Conservation (phyloP, 306 rosid genomes). For the Astragalus membranaceus region DNA sequence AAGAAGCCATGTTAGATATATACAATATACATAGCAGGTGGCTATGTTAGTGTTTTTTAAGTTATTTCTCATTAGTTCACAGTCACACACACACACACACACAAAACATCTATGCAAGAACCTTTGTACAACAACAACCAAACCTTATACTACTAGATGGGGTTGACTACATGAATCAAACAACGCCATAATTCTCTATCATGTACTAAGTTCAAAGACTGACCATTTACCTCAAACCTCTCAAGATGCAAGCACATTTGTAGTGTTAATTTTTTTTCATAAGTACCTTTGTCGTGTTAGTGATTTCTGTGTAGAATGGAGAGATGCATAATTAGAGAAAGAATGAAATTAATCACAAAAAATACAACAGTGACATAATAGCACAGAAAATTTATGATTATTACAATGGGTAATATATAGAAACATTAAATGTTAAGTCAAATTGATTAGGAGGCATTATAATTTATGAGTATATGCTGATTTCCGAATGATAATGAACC, state of each 20-base stretch:
- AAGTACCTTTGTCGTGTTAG: neutral
- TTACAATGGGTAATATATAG: neutral
- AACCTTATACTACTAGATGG: neutral
- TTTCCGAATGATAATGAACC: neutral
- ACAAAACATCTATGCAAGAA: neutral
- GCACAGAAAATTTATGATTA: neutral
- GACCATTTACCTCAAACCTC: neutral
- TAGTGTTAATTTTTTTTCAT: neutral
- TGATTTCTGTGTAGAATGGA: neutral
- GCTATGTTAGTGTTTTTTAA: neutral
- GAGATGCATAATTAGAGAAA: neutral
- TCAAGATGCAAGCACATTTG: neutral
- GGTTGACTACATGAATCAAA: neutral
- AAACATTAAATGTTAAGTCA: slow-evolving; percentile 8
- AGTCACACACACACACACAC: neutral
- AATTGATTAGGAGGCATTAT: neutral
- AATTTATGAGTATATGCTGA: neutral
- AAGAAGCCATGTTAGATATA: neutral
- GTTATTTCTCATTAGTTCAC: neutral
- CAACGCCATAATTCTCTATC: neutral
- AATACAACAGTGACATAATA: neutral
- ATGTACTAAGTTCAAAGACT: neutral
- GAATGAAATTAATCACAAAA: neutral
- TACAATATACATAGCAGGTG: neutral
- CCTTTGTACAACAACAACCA: neutral